Conservation (phyloP, 345 rosid genomes). For the Nephelium lappaceum region DNA sequence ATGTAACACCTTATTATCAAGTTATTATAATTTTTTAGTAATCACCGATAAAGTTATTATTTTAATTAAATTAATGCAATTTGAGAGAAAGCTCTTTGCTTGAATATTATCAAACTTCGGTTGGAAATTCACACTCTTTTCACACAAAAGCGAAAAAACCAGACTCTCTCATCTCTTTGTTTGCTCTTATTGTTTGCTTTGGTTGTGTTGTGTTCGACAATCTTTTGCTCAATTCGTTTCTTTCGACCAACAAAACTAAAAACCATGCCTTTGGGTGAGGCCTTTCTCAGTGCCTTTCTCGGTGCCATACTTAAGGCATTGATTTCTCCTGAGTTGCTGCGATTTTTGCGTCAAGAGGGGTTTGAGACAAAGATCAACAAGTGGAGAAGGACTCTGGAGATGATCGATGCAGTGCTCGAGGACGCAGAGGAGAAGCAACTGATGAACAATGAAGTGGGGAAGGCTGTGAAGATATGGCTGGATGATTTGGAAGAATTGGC, state of each 20-base stretch:
- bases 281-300: not conserved
- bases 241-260: not conserved
- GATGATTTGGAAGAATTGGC: constrained; percentile 5
- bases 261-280: not conserved
- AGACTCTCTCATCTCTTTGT: not conserved
- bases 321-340: constrained; percentile 3
- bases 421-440: constrained; percentile 17
- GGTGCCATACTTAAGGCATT: not conserved
- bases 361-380: not conserved
- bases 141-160: not conserved
- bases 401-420: not conserved
- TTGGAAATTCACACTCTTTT: not conserved
- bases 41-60: too few relatives aligned
- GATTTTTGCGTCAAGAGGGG: not conserved
- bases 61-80: too few relatives aligned
- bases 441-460: accelerated
- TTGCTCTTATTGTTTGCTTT: not conserved
- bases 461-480: constrained; percentile 10
- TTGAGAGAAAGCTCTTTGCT: too few relatives aligned
- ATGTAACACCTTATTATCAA: too few relatives aligned
- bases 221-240: not conserved
- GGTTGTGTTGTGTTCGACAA: not conserved
- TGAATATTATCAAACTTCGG: not conserved
- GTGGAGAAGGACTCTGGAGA: not conserved
- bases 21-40: too few relatives aligned